Conservation (phyloP, 371 early-diverging fungal genomes). For the Saksenaea vasiformis region DNA sequence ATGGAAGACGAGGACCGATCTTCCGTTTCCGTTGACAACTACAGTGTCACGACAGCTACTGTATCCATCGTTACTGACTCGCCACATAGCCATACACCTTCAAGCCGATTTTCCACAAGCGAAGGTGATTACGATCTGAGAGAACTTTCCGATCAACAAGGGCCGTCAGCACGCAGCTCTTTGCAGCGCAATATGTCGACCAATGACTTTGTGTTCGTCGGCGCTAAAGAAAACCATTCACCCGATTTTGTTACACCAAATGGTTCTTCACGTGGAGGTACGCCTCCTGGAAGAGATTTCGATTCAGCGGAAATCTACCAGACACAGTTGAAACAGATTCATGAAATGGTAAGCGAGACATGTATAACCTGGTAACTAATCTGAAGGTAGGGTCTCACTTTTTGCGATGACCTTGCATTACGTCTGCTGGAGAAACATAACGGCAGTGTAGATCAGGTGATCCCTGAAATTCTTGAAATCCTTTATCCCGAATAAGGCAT, state of each 20-base stretch:
- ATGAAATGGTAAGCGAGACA: slow-evolving; percentile 36
- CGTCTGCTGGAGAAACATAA: slow-evolving; percentile 21
- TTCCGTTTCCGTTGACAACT: background rate
- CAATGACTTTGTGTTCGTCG: background rate
- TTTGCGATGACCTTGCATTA: slow-evolving; percentile 34
- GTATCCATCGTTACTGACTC: background rate
- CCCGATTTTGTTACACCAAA: background rate
- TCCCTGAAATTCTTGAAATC: slow-evolving; percentile 30
- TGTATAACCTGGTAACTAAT: background rate
- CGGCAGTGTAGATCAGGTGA: slow-evolving; percentile 32
- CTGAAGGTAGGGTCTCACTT: slow-evolving; percentile 30
- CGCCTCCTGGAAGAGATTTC: background rate
- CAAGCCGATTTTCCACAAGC: background rate
- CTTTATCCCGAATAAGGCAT: slow-evolving; percentile 19
- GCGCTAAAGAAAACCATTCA: background rate
- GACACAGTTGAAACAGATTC: slow-evolving; percentile 29
- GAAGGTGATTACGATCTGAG: background rate
- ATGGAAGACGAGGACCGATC: background rate
- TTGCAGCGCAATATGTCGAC: background rate
- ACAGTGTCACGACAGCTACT: background rate
- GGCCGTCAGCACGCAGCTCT: background rate
- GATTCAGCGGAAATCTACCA: slow-evolving; percentile 8
- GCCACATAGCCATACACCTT: background rate
- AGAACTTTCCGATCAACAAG: background rate
- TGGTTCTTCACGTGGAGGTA: background rate